Base-by-base conservation (phyloP, 2,329 filamentous ascomycete genomes). In the Phoma sp. region DNA sequence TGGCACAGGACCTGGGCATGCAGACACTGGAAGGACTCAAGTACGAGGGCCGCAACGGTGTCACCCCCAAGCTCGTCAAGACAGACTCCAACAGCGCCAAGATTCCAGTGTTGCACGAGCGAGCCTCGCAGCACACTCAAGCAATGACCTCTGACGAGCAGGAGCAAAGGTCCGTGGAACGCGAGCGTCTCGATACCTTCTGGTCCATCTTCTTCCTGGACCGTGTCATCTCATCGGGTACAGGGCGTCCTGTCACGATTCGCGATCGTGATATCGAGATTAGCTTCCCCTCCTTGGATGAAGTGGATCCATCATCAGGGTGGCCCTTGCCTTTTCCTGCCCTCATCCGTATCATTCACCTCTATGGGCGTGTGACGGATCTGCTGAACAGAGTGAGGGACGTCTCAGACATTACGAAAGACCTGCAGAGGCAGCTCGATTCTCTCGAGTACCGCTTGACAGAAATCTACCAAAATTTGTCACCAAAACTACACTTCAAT, bases 191-290 rank as follows among this genome's bases (percentile, higher is more conserved):
- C 38, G 91, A 96, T 66, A 94, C 92, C 0, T 92, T 96, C 63
- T 96, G 92, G 92, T 88, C 91, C 4, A 89, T 96, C 10, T 96
- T 96, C 73, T 88, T 96, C 61, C 83, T 96, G 1, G 92, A 96
- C 67, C 84, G 92, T 19, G 88, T 94, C 58, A 94, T 96, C 24
- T 96, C 92, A 0, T 94, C 90, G 0, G 92, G 92, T 0, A 95
- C 91, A 0, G 92, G 92, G 9, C 83, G 92, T 15, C 89, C 91
- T 0, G 92, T 94, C 10, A 96, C 91, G 0, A 82, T 96, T 27
- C 86, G 89, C 43, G 91, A 96, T 68, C 88, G 91, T 57, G 92
- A 96, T 63, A 93, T 94, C 61, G 92, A 96, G 71, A 82, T 96
- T 6, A 84, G 85, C 1, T 89, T 96, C 40, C 84, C 84, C 3